phyloP scores from a whole-genome alignment of 108 stramenopile genomes.

The Bacterosira constricta region DNA sequence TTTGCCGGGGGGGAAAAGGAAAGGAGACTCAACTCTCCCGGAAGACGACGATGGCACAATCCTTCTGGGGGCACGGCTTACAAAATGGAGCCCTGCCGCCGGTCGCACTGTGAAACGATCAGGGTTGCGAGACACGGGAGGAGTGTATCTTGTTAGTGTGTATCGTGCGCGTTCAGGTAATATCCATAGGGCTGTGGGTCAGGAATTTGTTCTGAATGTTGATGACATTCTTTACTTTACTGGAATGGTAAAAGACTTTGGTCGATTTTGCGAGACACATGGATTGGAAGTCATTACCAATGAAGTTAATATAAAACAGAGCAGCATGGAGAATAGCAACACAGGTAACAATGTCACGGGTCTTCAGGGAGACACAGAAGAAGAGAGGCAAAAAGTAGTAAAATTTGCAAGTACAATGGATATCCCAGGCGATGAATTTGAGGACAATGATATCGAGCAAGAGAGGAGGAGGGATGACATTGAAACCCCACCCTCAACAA shows the following conservation, averaged over 20 bases:
- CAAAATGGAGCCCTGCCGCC: slow-evolving; percentile 78
- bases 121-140: slow-evolving; percentile 80
- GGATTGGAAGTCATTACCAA: slow-evolving; percentile 86
- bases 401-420: slow-evolving; percentile 4
- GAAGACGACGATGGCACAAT: slow-evolving; percentile 55
- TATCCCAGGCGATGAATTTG: neutral
- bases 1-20: slow-evolving; percentile 60
- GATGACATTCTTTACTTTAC: slow-evolving; percentile 90
- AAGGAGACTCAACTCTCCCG: slow-evolving; percentile 25
- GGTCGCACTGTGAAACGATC: slow-evolving; percentile 74
- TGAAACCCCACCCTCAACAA: slow-evolving; percentile 12
- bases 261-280: slow-evolving; percentile 80
- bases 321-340: neutral
- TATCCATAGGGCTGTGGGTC: slow-evolving; percentile 86
- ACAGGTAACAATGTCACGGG: neutral
- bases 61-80: slow-evolving; percentile 73
- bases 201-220: slow-evolving; percentile 83
- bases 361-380: neutral
- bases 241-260: slow-evolving; percentile 83
- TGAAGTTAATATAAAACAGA: slow-evolving; percentile 40
- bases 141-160: slow-evolving; percentile 82
- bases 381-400: slow-evolving; percentile 1
- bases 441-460: neutral
- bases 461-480: neutral
- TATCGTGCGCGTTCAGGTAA: slow-evolving; percentile 83